phyloP scores from a whole-genome alignment of 306 rosid genomes.

The Oemleria cerasiformis region DNA sequence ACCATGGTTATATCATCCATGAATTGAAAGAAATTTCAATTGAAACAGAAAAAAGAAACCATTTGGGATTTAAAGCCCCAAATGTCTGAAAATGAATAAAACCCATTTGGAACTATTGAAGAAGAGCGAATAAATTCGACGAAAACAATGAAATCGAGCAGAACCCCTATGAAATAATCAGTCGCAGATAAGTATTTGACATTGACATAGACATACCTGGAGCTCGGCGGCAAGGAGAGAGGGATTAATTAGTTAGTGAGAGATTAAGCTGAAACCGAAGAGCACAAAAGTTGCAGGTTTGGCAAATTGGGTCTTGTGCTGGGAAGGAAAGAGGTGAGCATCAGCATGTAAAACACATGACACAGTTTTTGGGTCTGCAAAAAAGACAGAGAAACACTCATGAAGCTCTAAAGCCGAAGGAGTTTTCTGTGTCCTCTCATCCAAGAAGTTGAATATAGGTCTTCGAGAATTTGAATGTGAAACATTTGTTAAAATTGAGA shows the following conservation, averaged over 20 bases:
- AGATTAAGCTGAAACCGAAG: background rate
- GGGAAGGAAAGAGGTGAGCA: background rate
- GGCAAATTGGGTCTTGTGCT: background rate
- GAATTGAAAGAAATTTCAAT: background rate
- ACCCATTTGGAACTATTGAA: background rate
- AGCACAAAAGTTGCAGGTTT: slow-evolving; percentile 12
- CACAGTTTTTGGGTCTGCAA: slow-evolving; percentile 10
- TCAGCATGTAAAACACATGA: slow-evolving; percentile 11
- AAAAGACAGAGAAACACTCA: slow-evolving; percentile 16
- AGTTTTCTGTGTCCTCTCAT: slow-evolving; percentile 22
- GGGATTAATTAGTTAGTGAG: background rate
- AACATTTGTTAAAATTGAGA: too few species aligned
- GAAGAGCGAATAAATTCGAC: background rate
- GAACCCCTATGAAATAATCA: slow-evolving; percentile 16
- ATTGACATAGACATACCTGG: slow-evolving; percentile 37
- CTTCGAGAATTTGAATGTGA: too few species aligned
- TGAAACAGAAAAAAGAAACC: background rate
- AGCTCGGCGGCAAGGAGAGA: slow-evolving; percentile 7
- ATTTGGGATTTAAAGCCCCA: slow-evolving; percentile 2
- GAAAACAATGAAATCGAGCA: slow-evolving; percentile 21
- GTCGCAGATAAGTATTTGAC: slow-evolving; percentile 7
- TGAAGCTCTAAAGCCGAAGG: slow-evolving; percentile 25
- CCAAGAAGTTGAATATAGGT: slow-evolving; percentile 28
- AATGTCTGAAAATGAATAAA: background rate
- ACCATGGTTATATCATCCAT: slow-evolving; percentile 10